These are phyloP conservation scores for Pyrenopolyporus hunteri DNA, from an alignment of 495 filamentous ascomycete genomes.

Conservation along the genomic window DNA sequence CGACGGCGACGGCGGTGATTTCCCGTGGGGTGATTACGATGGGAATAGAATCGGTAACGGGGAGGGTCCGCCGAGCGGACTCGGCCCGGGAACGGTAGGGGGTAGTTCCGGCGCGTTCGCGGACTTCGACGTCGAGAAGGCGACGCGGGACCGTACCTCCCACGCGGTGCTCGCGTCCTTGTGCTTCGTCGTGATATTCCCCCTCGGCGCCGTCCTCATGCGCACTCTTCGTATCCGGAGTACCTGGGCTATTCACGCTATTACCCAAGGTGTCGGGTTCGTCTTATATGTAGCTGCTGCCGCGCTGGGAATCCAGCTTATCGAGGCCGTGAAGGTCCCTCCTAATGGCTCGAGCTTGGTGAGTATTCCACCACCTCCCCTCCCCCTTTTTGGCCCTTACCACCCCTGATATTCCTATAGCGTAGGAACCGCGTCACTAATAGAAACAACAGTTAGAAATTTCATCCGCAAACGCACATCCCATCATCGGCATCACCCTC, in stretches of 20 bases:
- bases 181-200: conserved; percentile 60
- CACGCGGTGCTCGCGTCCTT: conserved; percentile 52
- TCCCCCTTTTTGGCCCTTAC: not conserved
- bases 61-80: conserved; percentile 4
- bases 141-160: conserved; percentile 35
- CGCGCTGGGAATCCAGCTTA: conserved; percentile 62
- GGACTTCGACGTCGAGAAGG: conserved; percentile 36
- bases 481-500: conserved; percentile 66
- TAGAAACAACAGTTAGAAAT: conserved; percentile 16
- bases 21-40: not conserved
- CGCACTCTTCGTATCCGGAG: conserved; percentile 51
- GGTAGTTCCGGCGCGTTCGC: conserved; percentile 7
- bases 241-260: conserved; percentile 56
- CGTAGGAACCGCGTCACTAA: no score
- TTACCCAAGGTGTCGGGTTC: conserved; percentile 60
- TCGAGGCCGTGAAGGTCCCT: conserved; percentile 43
- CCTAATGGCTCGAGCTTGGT: conserved; percentile 38
- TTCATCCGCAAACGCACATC: conserved; percentile 46
- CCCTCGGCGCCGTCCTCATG: conserved; percentile 60
- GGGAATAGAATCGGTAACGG: conserved; percentile 2
- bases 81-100: conserved; percentile 19
- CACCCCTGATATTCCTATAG: not conserved
- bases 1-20: not conserved
- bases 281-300: conserved; percentile 58
- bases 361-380: conserved; percentile 4